Evolutionary conservation across 176 grass and related monocot species (phyloP).

Genomic region (Thinopyrum elongatum): DNA sequence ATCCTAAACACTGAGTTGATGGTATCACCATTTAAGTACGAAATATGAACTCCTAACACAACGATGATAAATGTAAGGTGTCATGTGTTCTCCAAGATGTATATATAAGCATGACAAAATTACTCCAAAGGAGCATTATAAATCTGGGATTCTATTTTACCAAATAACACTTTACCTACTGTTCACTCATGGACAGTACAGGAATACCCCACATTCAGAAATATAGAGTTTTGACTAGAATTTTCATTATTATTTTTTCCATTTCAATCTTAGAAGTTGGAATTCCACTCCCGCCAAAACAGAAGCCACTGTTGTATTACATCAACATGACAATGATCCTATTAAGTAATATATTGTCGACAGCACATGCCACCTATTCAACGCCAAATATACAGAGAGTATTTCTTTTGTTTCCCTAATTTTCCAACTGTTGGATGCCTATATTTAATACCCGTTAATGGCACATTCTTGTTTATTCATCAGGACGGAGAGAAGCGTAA

Average conservation of each 20-base stretch:
- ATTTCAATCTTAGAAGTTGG: neutral
- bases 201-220: neutral
- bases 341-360: neutral
- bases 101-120: conserved; percentile 21
- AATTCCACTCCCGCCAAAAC: neutral
- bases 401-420: neutral
- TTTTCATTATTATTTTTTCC: neutral
- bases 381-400: neutral
- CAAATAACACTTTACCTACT: neutral
- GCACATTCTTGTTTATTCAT: neutral
- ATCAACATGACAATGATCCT: neutral
- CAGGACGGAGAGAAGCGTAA: neutral
- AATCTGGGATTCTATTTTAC: neutral
- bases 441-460: neutral
- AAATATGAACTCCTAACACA: neutral
- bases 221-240: neutral
- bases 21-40: neutral
- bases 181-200: neutral
- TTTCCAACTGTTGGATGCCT: neutral
- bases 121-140: neutral
- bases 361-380: neutral
- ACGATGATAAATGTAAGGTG: neutral
- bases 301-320: neutral
- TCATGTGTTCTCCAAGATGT: conserved; percentile 6
- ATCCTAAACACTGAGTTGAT: neutral